Evolutionary conservation across 1,284 basidiomycete species (phyloP).

Genomic region (Grifola frondosa): DNA sequence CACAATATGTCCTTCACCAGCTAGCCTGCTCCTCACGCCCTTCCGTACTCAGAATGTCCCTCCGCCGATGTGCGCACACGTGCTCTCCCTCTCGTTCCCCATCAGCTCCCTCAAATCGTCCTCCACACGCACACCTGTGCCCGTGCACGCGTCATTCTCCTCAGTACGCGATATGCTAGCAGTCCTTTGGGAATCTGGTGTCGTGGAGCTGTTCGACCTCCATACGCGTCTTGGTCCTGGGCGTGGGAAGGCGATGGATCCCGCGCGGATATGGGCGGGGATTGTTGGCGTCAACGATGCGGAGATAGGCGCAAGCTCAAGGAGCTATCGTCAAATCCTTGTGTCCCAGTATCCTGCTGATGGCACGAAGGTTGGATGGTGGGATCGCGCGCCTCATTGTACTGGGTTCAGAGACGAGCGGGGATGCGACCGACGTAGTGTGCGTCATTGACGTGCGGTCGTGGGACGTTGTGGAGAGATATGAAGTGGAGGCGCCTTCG

Average conservation of each 20-base stretch:
- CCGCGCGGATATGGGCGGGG: slow-evolving; percentile 50
- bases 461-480: slow-evolving; percentile 7
- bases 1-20: no score
- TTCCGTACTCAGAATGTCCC: slow-evolving; percentile 94
- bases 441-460: slow-evolving; percentile 11
- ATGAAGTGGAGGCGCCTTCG: slow-evolving; percentile 28
- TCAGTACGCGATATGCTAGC: slow-evolving; percentile 59
- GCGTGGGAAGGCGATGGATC: slow-evolving; percentile 63
- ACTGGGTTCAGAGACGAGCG: slow-evolving; percentile 13
- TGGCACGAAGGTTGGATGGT: background rate
- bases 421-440: slow-evolving; percentile 19
- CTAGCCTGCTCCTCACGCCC: slow-evolving; percentile 81
- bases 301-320: slow-evolving; percentile 33
- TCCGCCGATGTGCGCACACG: slow-evolving; percentile 88
- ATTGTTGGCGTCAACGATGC: slow-evolving; percentile 29
- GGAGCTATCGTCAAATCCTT: slow-evolving; percentile 22
- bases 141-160: slow-evolving; percentile 64
- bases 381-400: slow-evolving; percentile 14
- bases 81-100: slow-evolving; percentile 43
- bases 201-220: slow-evolving; percentile 69
- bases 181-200: slow-evolving; percentile 66
- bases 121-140: slow-evolving; percentile 18
- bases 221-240: slow-evolving; percentile 63
- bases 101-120: slow-evolving; percentile 17
- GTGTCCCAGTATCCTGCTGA: slow-evolving; percentile 4